Base-by-base conservation (phyloP, 768 basidiomycete genomes). In the Mycena crocata region DNA sequence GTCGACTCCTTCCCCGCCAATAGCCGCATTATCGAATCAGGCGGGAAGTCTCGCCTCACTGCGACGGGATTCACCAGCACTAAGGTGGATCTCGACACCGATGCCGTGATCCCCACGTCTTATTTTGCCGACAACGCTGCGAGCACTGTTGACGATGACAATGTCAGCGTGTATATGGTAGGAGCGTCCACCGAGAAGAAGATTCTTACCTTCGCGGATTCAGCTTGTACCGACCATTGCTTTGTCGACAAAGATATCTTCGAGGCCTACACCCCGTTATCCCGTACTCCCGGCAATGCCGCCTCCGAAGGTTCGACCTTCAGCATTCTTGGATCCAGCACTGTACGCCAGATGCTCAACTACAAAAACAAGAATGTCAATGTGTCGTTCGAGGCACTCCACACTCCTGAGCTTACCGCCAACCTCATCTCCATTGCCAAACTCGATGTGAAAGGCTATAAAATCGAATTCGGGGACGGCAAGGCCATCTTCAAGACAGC, bases 381-480 rank as follows among this genome's bases (percentile, higher is more conserved):
- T 19, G 3, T 55, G 19, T 26, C 26, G 24, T 40, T 56, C 5
- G 3, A 56, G 19, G 54, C 54, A 15, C 34, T 56, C 26, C 54
- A 56, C n/a, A 56, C 39, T 17, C 54, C 54, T 15, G 54, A 56
- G 37, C 40, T 56, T 39, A 40, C 39, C 12, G 35, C 23, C 54
- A 40, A 56, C 24, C 54, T 56, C 14, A 42, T 56, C 34, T 56
- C 54, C 39, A 28, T 56, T 26, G 40, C 54, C 8, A 56, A 56
- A 26, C 54, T 56, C 21, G 44, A 45, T 17, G 39, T 40, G 13
- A 46, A 30, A 32, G 57, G 57, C 19, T 58, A 46, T 32, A 5
- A 5, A 2, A 24, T 56, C n/a, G 40, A 40, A 40, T 52, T 52
- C 23, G n/a, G 32, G 32, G 7, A n/a, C 5, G 44, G 44, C n/a